Evolutionary conservation across 805 yeast genomes (phyloP), one percentile per base, ranked within the genome.

Genomic region (Candida ipomoeae): DNA sequence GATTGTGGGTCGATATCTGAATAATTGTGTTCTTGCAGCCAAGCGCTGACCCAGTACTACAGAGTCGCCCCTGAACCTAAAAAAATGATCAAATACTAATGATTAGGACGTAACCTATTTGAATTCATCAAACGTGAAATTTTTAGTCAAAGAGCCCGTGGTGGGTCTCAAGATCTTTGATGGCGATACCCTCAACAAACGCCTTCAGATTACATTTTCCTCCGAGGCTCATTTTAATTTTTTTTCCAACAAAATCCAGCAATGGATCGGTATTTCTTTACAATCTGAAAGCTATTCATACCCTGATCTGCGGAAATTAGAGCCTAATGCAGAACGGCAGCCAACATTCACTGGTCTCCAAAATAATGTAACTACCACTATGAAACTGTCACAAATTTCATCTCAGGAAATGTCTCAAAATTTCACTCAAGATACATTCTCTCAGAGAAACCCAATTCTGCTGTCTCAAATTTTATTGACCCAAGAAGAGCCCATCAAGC

Each of bases 141-240:
- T 58, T 36, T 46, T 58, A 26, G 42, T 51, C 18, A 56, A 56
- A 29, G 55, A 51, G 36, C 59, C 60, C 11, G 57, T 53, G 6
- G 53, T 58, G 29, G 61, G 61, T 1, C 46, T 58, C 26, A 58
- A 58, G 42, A 38, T 56, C 5, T 58, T 56, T 40, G 57, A 58
- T 17, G 60, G 57, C 0, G 60, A 58, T 7, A 47, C 33, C n/a
- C 54, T 58, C 18, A 42, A 51, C 26, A 58, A 58, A 26, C 46
- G 61, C 23, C 41, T 58, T 8, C 61, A 58, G 40, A 42, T 58
- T 18, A 56, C 60, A 1, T 58, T 58, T 39, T 39, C 52, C n/a
- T 47, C 57, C 2, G 58, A 55, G 40, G 60, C 58, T 2, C 50
- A 56, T 15, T 58, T 50, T 41, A 56, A 56, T 34, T 35, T 47